Percentiles rank a stretch among this genome's conserved stretches.
These are phyloP conservation scores for Trichophyton mentagrophytes DNA, from an alignment of 2,329 filamentous ascomycete species.

Conservation along the genomic window DNA sequence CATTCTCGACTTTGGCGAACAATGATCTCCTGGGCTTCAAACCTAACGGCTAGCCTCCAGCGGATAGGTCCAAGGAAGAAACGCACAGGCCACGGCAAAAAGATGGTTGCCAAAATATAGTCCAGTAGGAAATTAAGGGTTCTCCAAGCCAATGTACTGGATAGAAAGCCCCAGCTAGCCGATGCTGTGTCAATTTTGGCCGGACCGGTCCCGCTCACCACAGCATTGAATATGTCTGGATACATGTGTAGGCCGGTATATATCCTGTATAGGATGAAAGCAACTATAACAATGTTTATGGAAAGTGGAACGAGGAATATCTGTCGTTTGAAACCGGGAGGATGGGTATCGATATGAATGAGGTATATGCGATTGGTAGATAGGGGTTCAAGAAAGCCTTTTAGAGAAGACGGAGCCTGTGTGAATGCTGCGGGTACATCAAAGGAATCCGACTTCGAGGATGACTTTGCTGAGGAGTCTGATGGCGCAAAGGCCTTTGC, in stretches of 20 bases:
- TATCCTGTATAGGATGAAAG: slow-evolving; percentile 54
- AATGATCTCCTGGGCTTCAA: slow-evolving; percentile 66
- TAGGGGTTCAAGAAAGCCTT: slow-evolving; percentile 54
- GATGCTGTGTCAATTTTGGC: slow-evolving; percentile 49
- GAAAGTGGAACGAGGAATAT: slow-evolving; percentile 68
- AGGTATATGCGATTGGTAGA: slow-evolving; percentile 64
- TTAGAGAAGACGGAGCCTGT: slow-evolving; percentile 48
- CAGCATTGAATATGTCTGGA: slow-evolving; percentile 49
- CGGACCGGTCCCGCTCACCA: slow-evolving; percentile 54
- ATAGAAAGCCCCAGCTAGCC: slow-evolving; percentile 45
- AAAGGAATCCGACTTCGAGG: neutral
- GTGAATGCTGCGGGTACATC: slow-evolving; percentile 54
- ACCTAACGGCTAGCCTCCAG: slow-evolving; percentile 67
- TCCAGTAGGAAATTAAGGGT: slow-evolving; percentile 59
- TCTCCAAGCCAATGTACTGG: slow-evolving; percentile 46
- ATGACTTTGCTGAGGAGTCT: neutral
- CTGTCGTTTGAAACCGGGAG: slow-evolving; percentile 59
- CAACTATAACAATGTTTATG: slow-evolving; percentile 57
- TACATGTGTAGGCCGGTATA: slow-evolving; percentile 62
- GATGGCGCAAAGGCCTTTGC: neutral
- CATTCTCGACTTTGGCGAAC: slow-evolving; percentile 61
- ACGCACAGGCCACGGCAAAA: slow-evolving; percentile 61
- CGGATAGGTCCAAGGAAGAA: slow-evolving; percentile 55
- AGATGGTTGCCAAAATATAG: slow-evolving; percentile 53
- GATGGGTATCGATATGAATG: slow-evolving; percentile 64